Percentiles rank a stretch among this genome's conserved stretches.
These are phyloP conservation scores for Pleurotus eryngii DNA, from an alignment of 768 basidiomycete species.

Conservation along the genomic window DNA sequence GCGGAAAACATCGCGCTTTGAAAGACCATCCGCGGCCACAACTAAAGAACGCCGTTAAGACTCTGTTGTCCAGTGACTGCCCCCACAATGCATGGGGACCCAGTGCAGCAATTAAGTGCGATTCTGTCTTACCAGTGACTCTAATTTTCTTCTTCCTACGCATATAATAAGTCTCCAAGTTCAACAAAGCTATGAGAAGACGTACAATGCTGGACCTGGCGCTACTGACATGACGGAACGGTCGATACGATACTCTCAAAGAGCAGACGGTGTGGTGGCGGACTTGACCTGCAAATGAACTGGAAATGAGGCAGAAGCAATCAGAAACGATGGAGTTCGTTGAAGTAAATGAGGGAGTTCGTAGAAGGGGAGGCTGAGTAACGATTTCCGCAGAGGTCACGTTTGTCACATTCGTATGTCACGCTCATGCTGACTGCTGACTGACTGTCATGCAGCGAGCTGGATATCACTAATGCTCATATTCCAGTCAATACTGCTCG, in stretches of 20 bases:
- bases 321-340: too few relatives aligned
- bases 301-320: too few relatives aligned
- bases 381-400: background rate
- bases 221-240: constrained; percentile 39
- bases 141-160: constrained; percentile 70
- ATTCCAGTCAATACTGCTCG: background rate
- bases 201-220: constrained; percentile 41
- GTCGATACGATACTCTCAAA: background rate
- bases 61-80: background rate
- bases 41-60: constrained; percentile 42
- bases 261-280: background rate
- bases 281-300: background rate
- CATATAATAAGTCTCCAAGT: background rate
- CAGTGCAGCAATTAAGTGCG: too few relatives aligned
- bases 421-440: background rate
- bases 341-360: background rate
- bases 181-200: constrained; percentile 9
- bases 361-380: background rate
- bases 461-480: background rate
- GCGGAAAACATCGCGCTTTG: constrained; percentile 93
- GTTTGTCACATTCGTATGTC: background rate
- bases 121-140: constrained; percentile 57
- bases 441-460: background rate
- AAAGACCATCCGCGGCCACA: constrained; percentile 91
- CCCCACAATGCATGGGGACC: background rate